Base-by-base conservation (phyloP, 192 early-diverging fungal species). In the Podochytrium sp. region DNA sequence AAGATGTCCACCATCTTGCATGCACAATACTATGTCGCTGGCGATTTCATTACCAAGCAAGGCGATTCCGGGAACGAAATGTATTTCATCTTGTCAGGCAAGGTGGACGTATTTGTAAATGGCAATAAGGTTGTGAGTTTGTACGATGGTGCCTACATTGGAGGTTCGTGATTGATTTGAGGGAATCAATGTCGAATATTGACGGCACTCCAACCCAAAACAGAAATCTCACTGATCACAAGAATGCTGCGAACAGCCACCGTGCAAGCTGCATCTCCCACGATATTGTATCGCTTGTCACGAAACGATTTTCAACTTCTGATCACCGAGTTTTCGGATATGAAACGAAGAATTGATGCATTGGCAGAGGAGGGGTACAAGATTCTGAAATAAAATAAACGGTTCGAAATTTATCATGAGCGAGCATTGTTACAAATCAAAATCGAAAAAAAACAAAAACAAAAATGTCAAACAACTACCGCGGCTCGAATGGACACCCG, bases 11-110 rank as follows among this genome's bases (percentile, higher is more conserved):
- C 39, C n/a, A 76, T 74, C 1, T 40, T 84, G 1, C 77, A 52
- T 6, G 25, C 50, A 18, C 37, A 32, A 5, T 77, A 77, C 40
- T 77, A 49, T 34, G 57, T 77, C 32, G 16, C 30, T 4, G 76
- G 76, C 3, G 67, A 77, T 47, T 53, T 2, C 41, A 62, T 77
- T 14, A 43, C 62, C 18, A 43, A 39, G 2, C 75, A 76, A 58
- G 75, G 75, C 1, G 51, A 71, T 39, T 47, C 40, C 55, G 85
- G 85, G 39, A 62, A 78, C 53, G 70, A 78, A 25, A 86, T 86
- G 85, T 86, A 69, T 74, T 86, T 86, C 61, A 83, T 86, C 32
- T n/a, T 80, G 12, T 53, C 29, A 39, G 85, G 85, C 14, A 55
- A 43, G 4, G 74, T 84, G 3, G 79, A 81, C 7, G 70, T 84